Base-by-base conservation (phyloP, 495 filamentous ascomycete species). In the Tuber calosporum region DNA sequence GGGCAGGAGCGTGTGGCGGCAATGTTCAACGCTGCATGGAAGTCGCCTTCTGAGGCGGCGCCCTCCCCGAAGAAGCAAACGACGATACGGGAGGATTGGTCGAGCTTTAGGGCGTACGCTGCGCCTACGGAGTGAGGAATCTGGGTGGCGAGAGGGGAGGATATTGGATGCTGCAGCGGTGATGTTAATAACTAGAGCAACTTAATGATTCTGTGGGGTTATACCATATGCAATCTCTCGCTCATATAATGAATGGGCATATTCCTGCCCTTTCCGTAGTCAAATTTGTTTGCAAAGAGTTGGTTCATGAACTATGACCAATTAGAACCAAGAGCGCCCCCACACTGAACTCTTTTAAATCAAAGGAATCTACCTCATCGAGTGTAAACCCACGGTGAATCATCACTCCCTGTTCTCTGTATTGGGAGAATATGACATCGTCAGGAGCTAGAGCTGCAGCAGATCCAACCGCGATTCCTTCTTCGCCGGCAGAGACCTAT, bases 221-320 rank as follows among this genome's bases (percentile, higher is more conserved):
- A 68, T 75, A 95, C 92, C 74, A 94, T 92, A 78, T 96, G 92
- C 37, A 94, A 85, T 77, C 91, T 89, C 42, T 85, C 87, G 79
- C 92, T 93, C 38, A 79, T 95, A 75, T 97, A 99, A 78, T 99
- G 95, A 26, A 98, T 92, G 17, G 95, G 96, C 95, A 99, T 99
- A 80, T 97, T 98, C 71, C 95, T 89, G 7, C 96, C 95, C 73
- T 85, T 87, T 3, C 94, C 94, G 4, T 83, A 83, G 74, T 99
- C 95, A 73, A 94, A 88, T 39, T 83, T 84, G 79, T 97, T 99
- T 39, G 96, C 89, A 82, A 99, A 97, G 6, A 98, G 83, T 82
- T 99, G 96, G 80, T 87, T 91, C 95, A 98, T 98, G 79, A 97
- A 98, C 70, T 97, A 42, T 13, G 75, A 6, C 5, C 22, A 17